phyloP scores from a whole-genome alignment of 805 yeast species.

The Wickerhamiella australiensis region DNA sequence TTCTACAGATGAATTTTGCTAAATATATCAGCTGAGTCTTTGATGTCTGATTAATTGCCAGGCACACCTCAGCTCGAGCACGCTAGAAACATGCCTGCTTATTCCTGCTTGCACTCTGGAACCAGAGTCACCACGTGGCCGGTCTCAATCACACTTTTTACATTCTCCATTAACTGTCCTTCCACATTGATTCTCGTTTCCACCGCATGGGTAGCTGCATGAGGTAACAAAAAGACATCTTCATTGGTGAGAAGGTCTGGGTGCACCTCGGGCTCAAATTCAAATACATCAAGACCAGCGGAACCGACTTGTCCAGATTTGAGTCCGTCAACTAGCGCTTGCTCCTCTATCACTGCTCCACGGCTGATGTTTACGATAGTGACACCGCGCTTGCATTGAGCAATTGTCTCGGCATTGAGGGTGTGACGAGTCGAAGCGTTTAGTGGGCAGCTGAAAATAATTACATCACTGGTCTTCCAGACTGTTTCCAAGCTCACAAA shows the following conservation, averaged over 20 bases:
- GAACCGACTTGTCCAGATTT: slow-evolving; percentile 42
- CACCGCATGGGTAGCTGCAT: slow-evolving; percentile 70
- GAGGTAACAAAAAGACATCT: slow-evolving; percentile 63
- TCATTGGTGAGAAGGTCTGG: slow-evolving; percentile 39
- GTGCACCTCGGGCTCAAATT: slow-evolving; percentile 48
- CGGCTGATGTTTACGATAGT: slow-evolving; percentile 76
- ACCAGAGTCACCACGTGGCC: slow-evolving; percentile 61
- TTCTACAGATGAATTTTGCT: no score
- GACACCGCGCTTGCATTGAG: slow-evolving; percentile 67
- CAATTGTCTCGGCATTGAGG: slow-evolving; percentile 46
- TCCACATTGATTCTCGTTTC: slow-evolving; percentile 72
- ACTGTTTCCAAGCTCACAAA: slow-evolving; percentile 47
- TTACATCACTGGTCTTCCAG: slow-evolving; percentile 48
- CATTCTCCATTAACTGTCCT: slow-evolving; percentile 54
- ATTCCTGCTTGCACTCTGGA: slow-evolving; percentile 58
- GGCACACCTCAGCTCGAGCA: no score
- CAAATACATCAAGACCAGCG: slow-evolving; percentile 56
- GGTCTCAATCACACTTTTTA: slow-evolving; percentile 38
- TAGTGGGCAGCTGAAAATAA: slow-evolving; percentile 67
- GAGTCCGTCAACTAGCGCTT: slow-evolving; percentile 39
- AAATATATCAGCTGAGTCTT: no score
- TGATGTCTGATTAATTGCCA: no score
- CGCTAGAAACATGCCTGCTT: no score
- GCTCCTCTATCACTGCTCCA: slow-evolving; percentile 64
- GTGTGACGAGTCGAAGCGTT: slow-evolving; percentile 59